phyloP scores from a whole-genome alignment of 176 grass and related monocot genomes.

The Carex littledalei region DNA sequence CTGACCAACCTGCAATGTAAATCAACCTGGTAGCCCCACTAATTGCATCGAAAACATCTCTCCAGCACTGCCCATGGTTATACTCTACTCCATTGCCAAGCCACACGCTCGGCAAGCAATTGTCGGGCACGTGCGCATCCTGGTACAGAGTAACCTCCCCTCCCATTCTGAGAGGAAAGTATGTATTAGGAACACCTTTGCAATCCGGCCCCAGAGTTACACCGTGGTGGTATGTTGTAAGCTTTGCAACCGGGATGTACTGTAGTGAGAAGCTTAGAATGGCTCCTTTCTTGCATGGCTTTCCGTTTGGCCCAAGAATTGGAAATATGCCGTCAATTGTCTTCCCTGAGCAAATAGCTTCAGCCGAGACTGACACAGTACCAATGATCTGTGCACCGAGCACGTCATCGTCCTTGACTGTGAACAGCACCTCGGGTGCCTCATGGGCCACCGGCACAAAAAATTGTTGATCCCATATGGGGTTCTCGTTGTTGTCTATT shows the following conservation, averaged over 20 bases:
- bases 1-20: slow-evolving; percentile 78
- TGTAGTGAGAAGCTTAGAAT: slow-evolving; percentile 55
- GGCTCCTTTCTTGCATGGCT: slow-evolving; percentile 45
- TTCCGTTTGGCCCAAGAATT: slow-evolving; percentile 53
- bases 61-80: slow-evolving; percentile 71
- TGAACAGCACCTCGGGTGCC: slow-evolving; percentile 49
- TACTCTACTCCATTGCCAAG: slow-evolving; percentile 59
- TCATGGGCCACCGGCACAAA: slow-evolving; percentile 65
- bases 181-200: slow-evolving; percentile 63
- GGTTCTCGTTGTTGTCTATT: slow-evolving; percentile 67
- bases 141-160: slow-evolving; percentile 71
- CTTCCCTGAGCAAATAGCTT: slow-evolving; percentile 38
- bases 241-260: slow-evolving; percentile 49
- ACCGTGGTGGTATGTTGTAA: slow-evolving; percentile 56
- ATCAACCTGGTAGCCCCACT: slow-evolving; percentile 53
- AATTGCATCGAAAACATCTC: slow-evolving; percentile 74
- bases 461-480: slow-evolving; percentile 75
- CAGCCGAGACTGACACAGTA: slow-evolving; percentile 37
- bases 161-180: slow-evolving; percentile 59
- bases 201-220: slow-evolving; percentile 46
- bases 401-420: slow-evolving; percentile 77
- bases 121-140: slow-evolving; percentile 76
- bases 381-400: slow-evolving; percentile 70
- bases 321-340: slow-evolving; percentile 46
- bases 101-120: slow-evolving; percentile 56